Conservation (phyloP, 2,329 filamentous ascomycete genomes). For the Cordyceps militaris region DNA sequence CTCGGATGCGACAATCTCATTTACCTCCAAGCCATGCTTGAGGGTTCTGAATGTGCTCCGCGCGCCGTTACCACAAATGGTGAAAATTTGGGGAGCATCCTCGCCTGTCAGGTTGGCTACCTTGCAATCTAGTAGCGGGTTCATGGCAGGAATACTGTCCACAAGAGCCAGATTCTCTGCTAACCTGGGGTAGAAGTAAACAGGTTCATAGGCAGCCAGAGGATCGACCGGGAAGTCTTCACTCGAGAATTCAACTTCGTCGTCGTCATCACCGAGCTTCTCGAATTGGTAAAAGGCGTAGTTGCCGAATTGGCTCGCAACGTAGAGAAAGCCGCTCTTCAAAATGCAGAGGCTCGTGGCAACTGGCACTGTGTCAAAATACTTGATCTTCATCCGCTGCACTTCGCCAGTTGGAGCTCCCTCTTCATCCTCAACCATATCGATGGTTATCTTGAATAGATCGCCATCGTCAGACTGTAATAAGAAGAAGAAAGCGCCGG, state of each 20-base stretch:
- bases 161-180: slow-evolving; percentile 78
- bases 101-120: slow-evolving; percentile 86
- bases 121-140: slow-evolving; percentile 85
- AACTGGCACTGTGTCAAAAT: slow-evolving; percentile 92
- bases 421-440: slow-evolving; percentile 76
- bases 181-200: slow-evolving; percentile 77
- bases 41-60: slow-evolving; percentile 85
- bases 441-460: slow-evolving; percentile 90
- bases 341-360: slow-evolving; percentile 84
- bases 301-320: slow-evolving; percentile 86
- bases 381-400: slow-evolving; percentile 81
- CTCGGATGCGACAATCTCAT: slow-evolving; percentile 92
- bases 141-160: slow-evolving; percentile 81
- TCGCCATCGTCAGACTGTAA: slow-evolving; percentile 97
- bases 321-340: slow-evolving; percentile 92
- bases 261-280: slow-evolving; percentile 90
- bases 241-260: slow-evolving; percentile 79
- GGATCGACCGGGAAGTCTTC: slow-evolving; percentile 75
- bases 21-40: slow-evolving; percentile 87
- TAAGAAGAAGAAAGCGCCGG: slow-evolving; percentile 92
- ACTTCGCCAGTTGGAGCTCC: slow-evolving; percentile 77
- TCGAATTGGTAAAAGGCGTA: slow-evolving; percentile 96
- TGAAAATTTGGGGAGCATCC: slow-evolving; percentile 94
- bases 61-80: slow-evolving; percentile 80
- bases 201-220: slow-evolving; percentile 61